phyloP scores from a whole-genome alignment of 1,139 yeast genomes.

The Kazachstania sp. region DNA sequence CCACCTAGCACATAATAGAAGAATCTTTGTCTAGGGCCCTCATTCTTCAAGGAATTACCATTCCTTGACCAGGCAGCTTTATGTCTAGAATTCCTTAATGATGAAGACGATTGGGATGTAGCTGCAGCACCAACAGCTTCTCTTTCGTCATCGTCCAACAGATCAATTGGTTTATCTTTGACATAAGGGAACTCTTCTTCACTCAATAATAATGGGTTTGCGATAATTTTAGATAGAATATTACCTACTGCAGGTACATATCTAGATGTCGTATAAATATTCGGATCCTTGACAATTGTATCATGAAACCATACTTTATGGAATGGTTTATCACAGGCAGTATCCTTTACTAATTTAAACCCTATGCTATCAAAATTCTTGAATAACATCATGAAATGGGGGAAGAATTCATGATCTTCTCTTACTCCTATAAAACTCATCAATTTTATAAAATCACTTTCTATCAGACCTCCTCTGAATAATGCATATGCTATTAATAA shows the following conservation, averaged over 20 bases:
- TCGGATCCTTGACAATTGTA: slow-evolving; percentile 43
- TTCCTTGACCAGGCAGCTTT: slow-evolving; percentile 77
- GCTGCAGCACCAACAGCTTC: slow-evolving; percentile 31
- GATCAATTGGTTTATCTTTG: slow-evolving; percentile 57
- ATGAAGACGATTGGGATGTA: slow-evolving; percentile 32
- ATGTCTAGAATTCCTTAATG: slow-evolving; percentile 65
- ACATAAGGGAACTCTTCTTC: slow-evolving; percentile 65
- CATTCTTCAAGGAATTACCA: slow-evolving; percentile 23
- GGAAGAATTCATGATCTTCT: slow-evolving; percentile 43
- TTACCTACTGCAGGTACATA: slow-evolving; percentile 64
- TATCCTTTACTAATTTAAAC: slow-evolving; percentile 50
- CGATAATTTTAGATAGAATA: slow-evolving; percentile 40
- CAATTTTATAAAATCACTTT: slow-evolving; percentile 63
- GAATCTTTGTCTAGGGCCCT: slow-evolving; percentile 56
- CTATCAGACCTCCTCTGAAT: slow-evolving; percentile 77
- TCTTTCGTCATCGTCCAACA: slow-evolving; percentile 45
- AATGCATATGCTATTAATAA: slow-evolving; percentile 70
- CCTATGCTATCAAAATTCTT: slow-evolving; percentile 62
- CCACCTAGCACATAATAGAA: slow-evolving; percentile 89
- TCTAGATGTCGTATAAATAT: slow-evolving; percentile 67
- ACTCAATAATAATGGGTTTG: slow-evolving; percentile 30
- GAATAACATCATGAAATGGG: slow-evolving; percentile 46
- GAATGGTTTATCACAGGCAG: slow-evolving; percentile 34
- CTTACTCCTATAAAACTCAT: slow-evolving; percentile 59
- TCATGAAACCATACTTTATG: slow-evolving; percentile 50